phyloP scores from a whole-genome alignment of 768 basidiomycete species.

The Suillus plorans region DNA sequence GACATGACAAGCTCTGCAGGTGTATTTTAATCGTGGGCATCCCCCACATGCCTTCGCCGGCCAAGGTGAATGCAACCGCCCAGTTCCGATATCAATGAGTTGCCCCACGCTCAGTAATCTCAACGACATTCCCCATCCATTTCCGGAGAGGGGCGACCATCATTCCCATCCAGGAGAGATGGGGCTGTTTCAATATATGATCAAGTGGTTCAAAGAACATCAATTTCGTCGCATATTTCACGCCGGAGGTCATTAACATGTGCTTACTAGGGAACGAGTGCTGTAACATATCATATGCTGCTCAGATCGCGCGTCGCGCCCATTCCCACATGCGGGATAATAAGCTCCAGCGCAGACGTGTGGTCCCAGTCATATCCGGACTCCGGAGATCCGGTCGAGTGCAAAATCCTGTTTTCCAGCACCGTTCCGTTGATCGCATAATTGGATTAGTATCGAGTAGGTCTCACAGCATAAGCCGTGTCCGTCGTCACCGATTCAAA shows the following conservation, averaged over 20 bases:
- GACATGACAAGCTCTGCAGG: background rate
- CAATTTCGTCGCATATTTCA: background rate
- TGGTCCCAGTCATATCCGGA: background rate
- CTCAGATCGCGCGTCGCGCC: background rate
- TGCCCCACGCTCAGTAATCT: background rate
- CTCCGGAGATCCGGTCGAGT: background rate
- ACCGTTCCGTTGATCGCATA: constrained; percentile 1
- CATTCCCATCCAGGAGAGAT: background rate
- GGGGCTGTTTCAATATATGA: background rate
- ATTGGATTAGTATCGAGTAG: background rate
- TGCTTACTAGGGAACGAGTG: background rate
- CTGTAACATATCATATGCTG: background rate
- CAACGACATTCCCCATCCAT: background rate
- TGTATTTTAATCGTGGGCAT: background rate
- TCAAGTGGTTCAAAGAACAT: background rate
- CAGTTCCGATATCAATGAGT: background rate
- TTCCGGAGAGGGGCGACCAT: background rate
- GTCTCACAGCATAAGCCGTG: background rate
- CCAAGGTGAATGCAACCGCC: background rate
- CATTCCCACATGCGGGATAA: constrained; percentile 1
- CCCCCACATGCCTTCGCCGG: background rate
- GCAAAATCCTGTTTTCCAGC: background rate
- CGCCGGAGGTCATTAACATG: background rate
- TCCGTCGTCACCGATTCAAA: background rate
- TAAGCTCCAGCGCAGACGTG: background rate